A percentile compares a stretch with the other conserved stretches of the same genome.
phyloP scores from a whole-genome alignment of 78 protist species.

The Ministeria vibrans region DNA sequence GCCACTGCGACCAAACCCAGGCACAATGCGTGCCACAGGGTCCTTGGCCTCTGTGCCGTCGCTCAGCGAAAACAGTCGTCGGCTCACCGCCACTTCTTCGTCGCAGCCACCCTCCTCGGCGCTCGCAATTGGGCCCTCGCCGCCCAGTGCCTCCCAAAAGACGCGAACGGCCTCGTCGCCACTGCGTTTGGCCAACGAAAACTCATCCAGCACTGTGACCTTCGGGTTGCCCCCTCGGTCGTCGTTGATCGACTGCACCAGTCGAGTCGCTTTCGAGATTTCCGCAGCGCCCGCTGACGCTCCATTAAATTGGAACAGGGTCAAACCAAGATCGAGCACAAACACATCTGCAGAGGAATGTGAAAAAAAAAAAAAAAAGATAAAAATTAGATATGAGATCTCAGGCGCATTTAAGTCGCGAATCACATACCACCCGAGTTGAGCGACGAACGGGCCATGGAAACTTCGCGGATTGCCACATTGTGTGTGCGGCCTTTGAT shows the following conservation, averaged over 20 bases:
- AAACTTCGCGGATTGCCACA: too few species aligned
- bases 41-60: too few species aligned
- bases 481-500: slow-evolving; percentile 28
- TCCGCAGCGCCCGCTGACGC: neutral
- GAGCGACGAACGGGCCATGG: too few species aligned
- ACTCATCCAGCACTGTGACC: neutral
- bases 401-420: too few species aligned
- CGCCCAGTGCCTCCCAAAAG: neutral
- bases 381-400: too few species aligned
- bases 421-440: too few species aligned
- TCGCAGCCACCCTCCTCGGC: slow-evolving; percentile 23
- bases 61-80: too few species aligned
- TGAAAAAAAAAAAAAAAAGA: too few species aligned
- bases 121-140: neutral
- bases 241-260: neutral
- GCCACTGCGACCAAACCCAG: too few species aligned
- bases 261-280: neutral
- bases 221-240: neutral
- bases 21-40: too few species aligned
- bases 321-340: slow-evolving; percentile 28
- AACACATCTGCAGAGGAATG: slow-evolving; percentile 38
- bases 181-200: too few species aligned
- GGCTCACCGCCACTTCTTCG: too few species aligned
- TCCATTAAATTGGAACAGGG: slow-evolving; percentile 19
- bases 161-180: neutral